Percentiles rank a stretch among this genome's conserved stretches.
phyloP scores from a whole-genome alignment of 2,329 filamentous ascomycete genomes.

The Fusarium pininemorale region DNA sequence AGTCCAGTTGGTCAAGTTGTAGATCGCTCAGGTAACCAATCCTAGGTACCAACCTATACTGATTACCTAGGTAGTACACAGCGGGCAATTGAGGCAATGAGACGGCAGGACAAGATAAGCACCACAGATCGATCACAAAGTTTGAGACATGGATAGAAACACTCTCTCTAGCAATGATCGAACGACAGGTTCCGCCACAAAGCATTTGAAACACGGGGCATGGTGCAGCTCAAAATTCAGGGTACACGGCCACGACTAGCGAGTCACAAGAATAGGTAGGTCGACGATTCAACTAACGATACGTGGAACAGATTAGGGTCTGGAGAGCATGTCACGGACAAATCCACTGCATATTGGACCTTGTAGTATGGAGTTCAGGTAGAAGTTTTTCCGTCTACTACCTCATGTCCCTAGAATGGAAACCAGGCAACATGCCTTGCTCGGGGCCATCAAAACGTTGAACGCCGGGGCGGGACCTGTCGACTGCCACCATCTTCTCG shows the following conservation, averaged over 20 bases:
- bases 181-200: not conserved
- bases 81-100: not conserved
- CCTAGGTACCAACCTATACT: not conserved
- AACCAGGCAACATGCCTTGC: conserved; percentile 33
- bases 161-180: not conserved
- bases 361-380: conserved; percentile 19
- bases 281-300: not conserved
- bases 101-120: not conserved
- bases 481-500: conserved; percentile 25
- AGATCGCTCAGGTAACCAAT: not conserved
- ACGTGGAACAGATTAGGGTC: not conserved
- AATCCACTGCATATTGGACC: not conserved
- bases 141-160: not conserved
- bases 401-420: conserved; percentile 19
- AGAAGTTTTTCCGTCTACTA: conserved; percentile 20
- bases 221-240: not conserved
- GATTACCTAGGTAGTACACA: not conserved
- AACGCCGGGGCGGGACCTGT: conserved; percentile 14
- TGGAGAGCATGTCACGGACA: not conserved
- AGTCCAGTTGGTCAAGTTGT: not conserved
- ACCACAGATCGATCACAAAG: not conserved
- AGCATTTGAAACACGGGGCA: conserved; percentile 7
- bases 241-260: not conserved
- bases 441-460: conserved; percentile 33
- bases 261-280: not conserved